These are phyloP conservation scores for Aegle marmelos DNA, from an alignment of 345 rosid species.

Conservation along the genomic window DNA sequence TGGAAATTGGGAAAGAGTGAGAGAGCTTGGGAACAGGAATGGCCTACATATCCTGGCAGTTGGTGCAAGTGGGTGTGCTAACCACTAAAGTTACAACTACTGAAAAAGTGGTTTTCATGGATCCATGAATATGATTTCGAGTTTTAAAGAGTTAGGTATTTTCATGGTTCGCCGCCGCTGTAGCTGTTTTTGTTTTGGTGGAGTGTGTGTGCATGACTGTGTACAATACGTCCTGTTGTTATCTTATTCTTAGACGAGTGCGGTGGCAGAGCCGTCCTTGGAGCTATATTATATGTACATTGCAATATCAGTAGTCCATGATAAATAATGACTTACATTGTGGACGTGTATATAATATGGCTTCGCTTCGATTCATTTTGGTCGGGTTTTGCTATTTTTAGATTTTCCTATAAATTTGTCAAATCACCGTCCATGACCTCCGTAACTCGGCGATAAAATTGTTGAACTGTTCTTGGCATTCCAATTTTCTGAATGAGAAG, in stretches of 20 bases:
- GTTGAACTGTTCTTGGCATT: too few species aligned
- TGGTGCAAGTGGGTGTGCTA: conserved; percentile 39
- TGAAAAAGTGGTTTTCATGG: conserved; percentile 28
- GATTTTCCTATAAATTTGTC: background rate
- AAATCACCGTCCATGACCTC: conserved; percentile 15
- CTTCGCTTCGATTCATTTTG: conserved; percentile 6
- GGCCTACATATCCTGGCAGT: conserved; percentile 44
- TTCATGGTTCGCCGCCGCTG: conserved; percentile 28
- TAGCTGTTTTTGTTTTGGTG: background rate
- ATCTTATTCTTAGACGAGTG: background rate
- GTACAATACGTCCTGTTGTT: too few species aligned
- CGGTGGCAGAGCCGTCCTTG: background rate
- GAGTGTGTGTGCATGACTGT: too few species aligned
- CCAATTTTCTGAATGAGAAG: too few species aligned
- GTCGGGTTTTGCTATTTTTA: background rate
- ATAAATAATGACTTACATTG: background rate
- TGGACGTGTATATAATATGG: rapidly evolving
- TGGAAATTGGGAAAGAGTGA: too few species aligned
- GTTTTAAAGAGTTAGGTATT: conserved; percentile 28
- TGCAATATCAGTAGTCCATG: conserved; percentile 12
- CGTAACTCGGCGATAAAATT: background rate
- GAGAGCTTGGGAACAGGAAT: conserved; percentile 20
- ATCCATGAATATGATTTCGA: conserved; percentile 10
- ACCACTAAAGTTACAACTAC: conserved; percentile 48
- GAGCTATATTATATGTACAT: too few species aligned